These are phyloP conservation scores for Oryza meridionalis DNA, from an alignment of 176 grass and related monocot genomes.

Conservation along the genomic window DNA sequence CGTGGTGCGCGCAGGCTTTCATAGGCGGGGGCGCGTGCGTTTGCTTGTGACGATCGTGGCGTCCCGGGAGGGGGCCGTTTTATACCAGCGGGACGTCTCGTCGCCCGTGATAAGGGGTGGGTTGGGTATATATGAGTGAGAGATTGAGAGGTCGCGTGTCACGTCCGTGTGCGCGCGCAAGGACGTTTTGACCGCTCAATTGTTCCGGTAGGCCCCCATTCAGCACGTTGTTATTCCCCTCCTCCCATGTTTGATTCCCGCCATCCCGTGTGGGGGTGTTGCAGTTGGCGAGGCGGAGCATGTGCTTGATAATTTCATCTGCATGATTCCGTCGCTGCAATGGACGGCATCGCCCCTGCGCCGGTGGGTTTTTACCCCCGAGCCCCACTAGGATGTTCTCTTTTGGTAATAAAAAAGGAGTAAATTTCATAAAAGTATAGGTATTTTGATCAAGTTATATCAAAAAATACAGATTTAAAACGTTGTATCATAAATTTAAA, in stretches of 20 bases:
- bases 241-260: constrained; percentile 9
- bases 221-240: background rate
- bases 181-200: constrained; percentile 30
- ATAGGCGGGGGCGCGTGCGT: constrained; percentile 14
- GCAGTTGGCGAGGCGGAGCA: background rate
- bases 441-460: no score
- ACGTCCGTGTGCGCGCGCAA: constrained; percentile 6
- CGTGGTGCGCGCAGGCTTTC: constrained; percentile 37
- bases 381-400: no score
- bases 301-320: constrained; percentile 1
- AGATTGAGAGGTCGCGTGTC: background rate
- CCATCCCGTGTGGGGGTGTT: background rate
- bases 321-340: background rate
- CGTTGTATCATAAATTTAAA: no score
- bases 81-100: constrained; percentile 27
- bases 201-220: background rate
- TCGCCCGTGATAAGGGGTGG: constrained; percentile 29
- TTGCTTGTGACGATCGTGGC: background rate
- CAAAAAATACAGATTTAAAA: no score
- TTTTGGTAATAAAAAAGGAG: no score
- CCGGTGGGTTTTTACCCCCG: constrained; percentile 4
- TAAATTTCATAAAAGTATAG: no score
- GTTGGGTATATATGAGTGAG: background rate
- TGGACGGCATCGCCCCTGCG: background rate
- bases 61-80: constrained; percentile 30